Conservation (phyloP, 495 filamentous ascomycete genomes). For the Monascus purpureus region DNA sequence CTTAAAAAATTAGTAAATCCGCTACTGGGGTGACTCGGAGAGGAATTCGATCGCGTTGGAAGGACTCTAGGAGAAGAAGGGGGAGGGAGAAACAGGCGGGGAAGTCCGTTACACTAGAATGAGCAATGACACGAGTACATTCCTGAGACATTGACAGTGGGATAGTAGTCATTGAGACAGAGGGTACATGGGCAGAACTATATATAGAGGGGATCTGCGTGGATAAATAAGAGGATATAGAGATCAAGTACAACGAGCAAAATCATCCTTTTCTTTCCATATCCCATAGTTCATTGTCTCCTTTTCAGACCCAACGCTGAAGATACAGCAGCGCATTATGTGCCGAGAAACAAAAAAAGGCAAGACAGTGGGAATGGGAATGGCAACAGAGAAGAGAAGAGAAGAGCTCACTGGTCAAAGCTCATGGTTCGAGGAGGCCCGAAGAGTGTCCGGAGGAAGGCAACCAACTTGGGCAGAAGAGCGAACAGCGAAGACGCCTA, state of each 20-base stretch:
- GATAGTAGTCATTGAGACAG: constrained; percentile 13
- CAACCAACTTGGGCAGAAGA: no score
- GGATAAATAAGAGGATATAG: constrained; percentile 4
- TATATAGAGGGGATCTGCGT: constrained; percentile 7
- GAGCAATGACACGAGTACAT: constrained; percentile 33
- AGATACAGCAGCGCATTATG: no score
- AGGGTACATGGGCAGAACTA: constrained; percentile 8
- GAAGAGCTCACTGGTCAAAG: constrained; percentile 9
- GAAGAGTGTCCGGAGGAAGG: no score
- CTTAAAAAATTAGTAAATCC: constrained; percentile 28
- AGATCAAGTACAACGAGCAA: constrained; percentile 17
- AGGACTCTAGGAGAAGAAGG: constrained; percentile 23
- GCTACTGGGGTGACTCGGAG: constrained; percentile 11
- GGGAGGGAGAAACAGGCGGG: no score
- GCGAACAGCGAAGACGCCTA: neutral
- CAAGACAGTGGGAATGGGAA: neutral
- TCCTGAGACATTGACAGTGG: constrained; percentile 5
- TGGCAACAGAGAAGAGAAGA: constrained; percentile 4
- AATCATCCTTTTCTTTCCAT: no score
- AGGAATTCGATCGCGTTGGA: constrained; percentile 15
- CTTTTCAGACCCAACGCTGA: no score
- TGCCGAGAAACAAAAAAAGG: no score
- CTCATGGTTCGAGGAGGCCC: constrained; percentile 9
- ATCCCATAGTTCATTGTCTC: no score
- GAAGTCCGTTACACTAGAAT: constrained; percentile 27